phyloP scores from a whole-genome alignment of 805 yeast species.

The Debaryomyces maramus region DNA sequence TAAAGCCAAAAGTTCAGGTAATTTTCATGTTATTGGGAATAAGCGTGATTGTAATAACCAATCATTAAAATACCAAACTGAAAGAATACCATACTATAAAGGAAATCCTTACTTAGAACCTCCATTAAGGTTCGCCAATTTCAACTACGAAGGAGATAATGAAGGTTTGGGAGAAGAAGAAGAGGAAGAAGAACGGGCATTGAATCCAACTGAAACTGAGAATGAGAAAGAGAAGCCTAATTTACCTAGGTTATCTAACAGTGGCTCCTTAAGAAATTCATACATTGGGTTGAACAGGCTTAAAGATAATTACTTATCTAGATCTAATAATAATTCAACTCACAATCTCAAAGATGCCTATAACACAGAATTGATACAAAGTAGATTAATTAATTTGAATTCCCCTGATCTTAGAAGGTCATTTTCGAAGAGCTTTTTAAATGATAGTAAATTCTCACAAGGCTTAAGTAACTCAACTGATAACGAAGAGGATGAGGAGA shows the following conservation, averaged over 20 bases:
- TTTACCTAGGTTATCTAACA: conserved; percentile 31
- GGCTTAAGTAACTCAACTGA: background rate
- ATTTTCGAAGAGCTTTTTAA: conserved; percentile 6
- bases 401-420: conserved; percentile 27
- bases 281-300: conserved; percentile 39
- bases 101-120: conserved; percentile 29
- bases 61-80: conserved; percentile 18
- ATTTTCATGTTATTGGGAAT: conserved; percentile 17
- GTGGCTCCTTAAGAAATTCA: conserved; percentile 33
- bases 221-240: conserved; percentile 27
- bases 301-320: conserved; percentile 28
- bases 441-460: conserved; percentile 5
- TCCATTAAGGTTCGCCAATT: background rate
- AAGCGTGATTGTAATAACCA: conserved; percentile 4
- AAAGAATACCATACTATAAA: conserved; percentile 21
- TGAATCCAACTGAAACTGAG: background rate
- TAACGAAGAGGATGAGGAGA: conserved; percentile 6
- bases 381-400: conserved; percentile 13
- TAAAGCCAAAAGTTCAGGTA: conserved; percentile 38
- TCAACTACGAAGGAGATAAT: background rate
- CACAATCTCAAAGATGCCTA: conserved; percentile 18
- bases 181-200: background rate
- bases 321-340: conserved; percentile 19
- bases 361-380: conserved; percentile 14
- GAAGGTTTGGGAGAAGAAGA: conserved; percentile 3